Evolutionary conservation across 768 basidiomycete genomes (phyloP), one percentile per base, ranked within the genome.

Genomic region (Pleurotus giganteus): DNA sequence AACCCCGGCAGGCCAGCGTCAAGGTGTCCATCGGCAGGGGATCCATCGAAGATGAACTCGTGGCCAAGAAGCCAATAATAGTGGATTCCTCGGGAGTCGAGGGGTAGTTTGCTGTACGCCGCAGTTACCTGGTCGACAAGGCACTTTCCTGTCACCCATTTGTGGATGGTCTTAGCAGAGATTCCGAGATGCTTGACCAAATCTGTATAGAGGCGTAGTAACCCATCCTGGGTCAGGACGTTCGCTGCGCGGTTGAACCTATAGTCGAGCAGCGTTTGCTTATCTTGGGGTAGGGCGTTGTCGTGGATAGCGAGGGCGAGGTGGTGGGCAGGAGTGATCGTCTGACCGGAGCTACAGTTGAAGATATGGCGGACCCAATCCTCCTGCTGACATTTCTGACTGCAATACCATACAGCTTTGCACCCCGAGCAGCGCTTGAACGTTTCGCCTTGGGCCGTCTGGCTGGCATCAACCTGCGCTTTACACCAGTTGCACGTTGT

Each of bases 291-390:
- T 7, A 72, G 17, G 6, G 51, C 28, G 46, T 71, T 56, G 31
- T 50, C 6, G 17, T 58, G 41, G 21, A 60, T 61, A 9, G 71
- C 71, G 23, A 61, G 64, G 0, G 64, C 62, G 28, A 76, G 66
- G 53, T 69, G 58, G 52, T 74, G 62, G 29, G 66, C 67, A 5
- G 70, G 69, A 57, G 56, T 68, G 54, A 72, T 63, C 4, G 61
- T 55, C 19, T 58, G 32, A 5, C 44, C 47, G 19, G n/a, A n/a
- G n/a, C 66, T 63, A 60, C 71, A 74, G 15, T 71, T 54, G 47
- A 73, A 70, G 11, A 71, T 67, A 49, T 74, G 74, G 6, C 24
- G 9, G 3, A 56, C 34, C 72, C 73, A 74, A 34, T 66, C 29
- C 0, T 26, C 19, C 28, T 55, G 57, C 54, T 75, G 74, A 47